Conservation (phyloP, 176 grass and related monocot genomes). For the Musa beccarii region DNA sequence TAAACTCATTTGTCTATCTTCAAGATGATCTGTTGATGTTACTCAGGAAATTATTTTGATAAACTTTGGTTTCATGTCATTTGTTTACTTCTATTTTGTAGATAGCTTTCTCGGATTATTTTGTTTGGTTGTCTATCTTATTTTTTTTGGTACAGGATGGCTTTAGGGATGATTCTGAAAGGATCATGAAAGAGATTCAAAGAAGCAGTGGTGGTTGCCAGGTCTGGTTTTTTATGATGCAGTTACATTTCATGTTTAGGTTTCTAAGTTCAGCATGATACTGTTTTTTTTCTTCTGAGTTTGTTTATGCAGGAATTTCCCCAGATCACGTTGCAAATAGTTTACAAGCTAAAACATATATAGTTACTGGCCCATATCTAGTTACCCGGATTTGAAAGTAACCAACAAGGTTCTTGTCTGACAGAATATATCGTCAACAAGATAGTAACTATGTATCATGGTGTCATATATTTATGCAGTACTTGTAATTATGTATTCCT, state of each 20-base stretch:
- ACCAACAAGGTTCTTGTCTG: neutral
- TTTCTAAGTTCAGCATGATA: neutral
- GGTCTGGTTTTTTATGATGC: constrained; percentile 32
- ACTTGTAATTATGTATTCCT: too few relatives aligned
- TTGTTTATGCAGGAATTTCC: neutral
- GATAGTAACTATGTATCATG: neutral
- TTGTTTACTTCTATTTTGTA: constrained; percentile 14
- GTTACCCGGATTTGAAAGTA: neutral
- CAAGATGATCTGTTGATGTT: neutral
- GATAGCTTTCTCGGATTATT: constrained; percentile 24
- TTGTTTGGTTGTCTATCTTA: constrained; percentile 3
- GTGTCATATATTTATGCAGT: neutral
- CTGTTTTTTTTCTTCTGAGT: neutral
- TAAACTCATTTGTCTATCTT: neutral
- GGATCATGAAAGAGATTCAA: constrained; percentile 80
- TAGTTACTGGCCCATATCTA: neutral
- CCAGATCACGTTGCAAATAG: neutral
- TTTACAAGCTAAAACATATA: too few relatives aligned
- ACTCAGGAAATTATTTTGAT: neutral
- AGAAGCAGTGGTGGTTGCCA: constrained; percentile 58
- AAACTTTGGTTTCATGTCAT: neutral
- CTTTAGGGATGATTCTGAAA: constrained; percentile 86
- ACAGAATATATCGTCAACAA: neutral
- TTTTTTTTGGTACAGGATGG: constrained; percentile 56
- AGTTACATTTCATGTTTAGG: neutral